These are phyloP conservation scores for Candida chauliodis DNA, from an alignment of 805 yeast genomes.

Conservation along the genomic window DNA sequence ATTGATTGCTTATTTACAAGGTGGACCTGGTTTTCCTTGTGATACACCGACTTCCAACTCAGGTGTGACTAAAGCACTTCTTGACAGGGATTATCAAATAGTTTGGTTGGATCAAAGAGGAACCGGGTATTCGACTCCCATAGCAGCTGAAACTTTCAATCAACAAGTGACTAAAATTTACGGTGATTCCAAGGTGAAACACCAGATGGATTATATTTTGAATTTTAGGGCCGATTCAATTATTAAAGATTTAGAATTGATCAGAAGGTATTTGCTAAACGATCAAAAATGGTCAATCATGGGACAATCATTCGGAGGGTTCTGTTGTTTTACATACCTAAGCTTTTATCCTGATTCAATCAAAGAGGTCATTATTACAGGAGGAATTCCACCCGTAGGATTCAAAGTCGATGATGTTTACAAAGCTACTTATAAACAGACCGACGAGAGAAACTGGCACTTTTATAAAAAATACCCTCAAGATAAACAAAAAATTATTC, in stretches of 20 bases:
- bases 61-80: slow-evolving; percentile 33
- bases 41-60: slow-evolving; percentile 33
- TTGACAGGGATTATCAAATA: slow-evolving; percentile 41
- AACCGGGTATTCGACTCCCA: slow-evolving; percentile 52
- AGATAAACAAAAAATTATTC: slow-evolving; percentile 37
- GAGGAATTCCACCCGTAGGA: slow-evolving; percentile 56
- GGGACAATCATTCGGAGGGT: slow-evolving; percentile 60
- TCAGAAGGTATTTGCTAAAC: slow-evolving; percentile 36
- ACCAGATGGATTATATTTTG: slow-evolving; percentile 38
- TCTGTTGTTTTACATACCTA: slow-evolving; percentile 46
- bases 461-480: slow-evolving; percentile 48
- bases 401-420: slow-evolving; percentile 47
- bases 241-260: slow-evolving; percentile 47
- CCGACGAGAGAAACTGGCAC: slow-evolving; percentile 45
- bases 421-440: slow-evolving; percentile 42
- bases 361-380: slow-evolving; percentile 46
- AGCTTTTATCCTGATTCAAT: slow-evolving; percentile 43
- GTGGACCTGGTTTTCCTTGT: slow-evolving; percentile 54
- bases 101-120: slow-evolving; percentile 57
- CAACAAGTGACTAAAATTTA: slow-evolving; percentile 12
- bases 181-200: slow-evolving; percentile 10
- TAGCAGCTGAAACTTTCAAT: slow-evolving; percentile 32
- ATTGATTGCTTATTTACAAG: slow-evolving; percentile 44
- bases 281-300: slow-evolving; percentile 45
- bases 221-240: slow-evolving; percentile 53